Evolutionary conservation across 2,329 filamentous ascomycete genomes (phyloP).

Genomic region (Penicillium griseofulvum): DNA sequence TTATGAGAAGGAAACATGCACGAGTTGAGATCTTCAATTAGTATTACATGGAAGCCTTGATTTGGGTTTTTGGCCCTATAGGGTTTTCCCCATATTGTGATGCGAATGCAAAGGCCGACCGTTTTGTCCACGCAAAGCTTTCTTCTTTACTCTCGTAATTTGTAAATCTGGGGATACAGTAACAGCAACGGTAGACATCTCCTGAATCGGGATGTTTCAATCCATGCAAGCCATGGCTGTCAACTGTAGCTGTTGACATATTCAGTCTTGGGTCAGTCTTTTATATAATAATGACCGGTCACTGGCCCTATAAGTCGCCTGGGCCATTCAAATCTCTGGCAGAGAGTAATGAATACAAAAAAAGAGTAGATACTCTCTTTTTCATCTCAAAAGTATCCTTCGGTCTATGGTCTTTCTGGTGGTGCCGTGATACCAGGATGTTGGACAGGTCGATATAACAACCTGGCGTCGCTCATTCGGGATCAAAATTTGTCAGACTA

Average conservation of each 20-base stretch:
- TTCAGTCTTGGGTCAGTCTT: constrained; percentile 19
- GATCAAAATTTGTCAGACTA: background rate
- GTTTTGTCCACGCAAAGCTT: background rate
- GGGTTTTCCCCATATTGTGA: constrained; percentile 4
- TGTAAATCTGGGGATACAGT: background rate
- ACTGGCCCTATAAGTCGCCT: background rate
- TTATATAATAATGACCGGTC: constrained; percentile 20
- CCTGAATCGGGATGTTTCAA: constrained; percentile 27
- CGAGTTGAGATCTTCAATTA: background rate
- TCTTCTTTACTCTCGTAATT: background rate
- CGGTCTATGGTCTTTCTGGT: background rate
- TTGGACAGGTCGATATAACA: background rate
- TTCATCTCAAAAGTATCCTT: background rate
- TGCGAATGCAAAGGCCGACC: constrained; percentile 1
- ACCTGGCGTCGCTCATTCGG: background rate
- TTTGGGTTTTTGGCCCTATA: constrained; percentile 1
- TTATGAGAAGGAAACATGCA: background rate
- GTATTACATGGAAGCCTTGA: background rate
- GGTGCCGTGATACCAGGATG: background rate
- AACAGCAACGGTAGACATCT: constrained; percentile 21
- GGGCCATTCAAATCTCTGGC: background rate
- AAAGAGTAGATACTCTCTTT: background rate
- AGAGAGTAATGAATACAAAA: background rate
- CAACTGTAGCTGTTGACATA: constrained; percentile 14
- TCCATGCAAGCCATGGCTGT: constrained; percentile 9